Evolutionary conservation across 805 yeast species (phyloP), one percentile per base, ranked within the genome.

Genomic region (Myxozyma vanderwaltii): DNA sequence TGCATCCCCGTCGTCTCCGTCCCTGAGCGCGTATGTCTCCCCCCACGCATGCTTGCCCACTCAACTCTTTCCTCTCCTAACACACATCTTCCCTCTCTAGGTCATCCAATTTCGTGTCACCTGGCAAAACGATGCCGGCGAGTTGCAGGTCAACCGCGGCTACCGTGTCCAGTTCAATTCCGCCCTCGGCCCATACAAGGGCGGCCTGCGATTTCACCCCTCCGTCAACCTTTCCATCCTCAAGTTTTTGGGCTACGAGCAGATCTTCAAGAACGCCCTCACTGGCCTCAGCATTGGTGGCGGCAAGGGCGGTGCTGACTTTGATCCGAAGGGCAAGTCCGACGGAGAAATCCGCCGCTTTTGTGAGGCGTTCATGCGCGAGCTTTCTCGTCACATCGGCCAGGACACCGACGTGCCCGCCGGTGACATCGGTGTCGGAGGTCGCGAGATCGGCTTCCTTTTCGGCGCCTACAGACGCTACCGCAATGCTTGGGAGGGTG

Each of bases 221-320:
- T 81, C 96, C 57, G 99, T 92, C 70, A 94, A 91, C 80, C 82
- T 92, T 72, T 90, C 97, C 58, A 89, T 92, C 76, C 84, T 92
- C 75, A 92, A 92, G 81, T 92, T 92, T 79, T 82, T 92, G 73
- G 99, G 98, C 72, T 92, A 89, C 77, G 99, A 92, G 82, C 99
- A 92, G 81, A 91, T 91, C 77, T 94, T 92, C 85, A 92, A 92
- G 84, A 92, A 92, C 75, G 98, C 99, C 53, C 82, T 92, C 72
- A 92, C 99, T 70, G 98, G 98, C 72, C 83, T 91, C 71, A 83
- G 86, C 84, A 91, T 92, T 88, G 99, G 99, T 76, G 99, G 99
- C 81, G 99, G 96, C 79, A 92, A 92, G 77, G 99, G 99, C 84
- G 99, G 99, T 77, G 82, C 96, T 63, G 97, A 92, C 79, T 94